Conservation (phyloP, 768 basidiomycete species). For the Hortiboletus flavorubellus region DNA sequence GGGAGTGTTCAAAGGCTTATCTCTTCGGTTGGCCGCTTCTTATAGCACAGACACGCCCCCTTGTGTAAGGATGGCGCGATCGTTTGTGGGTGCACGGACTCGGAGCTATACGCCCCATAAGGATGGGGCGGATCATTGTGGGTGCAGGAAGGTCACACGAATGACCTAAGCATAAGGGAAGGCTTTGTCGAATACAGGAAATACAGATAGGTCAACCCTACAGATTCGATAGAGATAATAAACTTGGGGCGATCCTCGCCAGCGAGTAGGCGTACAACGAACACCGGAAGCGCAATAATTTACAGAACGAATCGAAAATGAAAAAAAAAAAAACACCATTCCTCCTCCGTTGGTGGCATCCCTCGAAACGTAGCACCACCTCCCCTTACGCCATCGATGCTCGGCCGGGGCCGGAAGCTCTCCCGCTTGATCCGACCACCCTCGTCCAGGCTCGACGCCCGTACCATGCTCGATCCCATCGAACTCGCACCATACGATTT, state of each 20-base stretch:
- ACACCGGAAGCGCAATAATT: not conserved
- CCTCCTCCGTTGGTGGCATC: conserved; percentile 29
- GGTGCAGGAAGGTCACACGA: not conserved
- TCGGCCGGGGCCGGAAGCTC: conserved; percentile 82
- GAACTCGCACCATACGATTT: conserved; percentile 16
- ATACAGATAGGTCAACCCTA: not conserved
- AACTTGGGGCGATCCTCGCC: conserved; percentile 17
- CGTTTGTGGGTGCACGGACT: no score
- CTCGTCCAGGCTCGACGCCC: conserved; percentile 35
- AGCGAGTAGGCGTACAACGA: conserved; percentile 16
- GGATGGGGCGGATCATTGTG: conserved; percentile 12
- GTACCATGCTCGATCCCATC: conserved; percentile 8
- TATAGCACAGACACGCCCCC: not conserved
- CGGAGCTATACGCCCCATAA: not conserved
- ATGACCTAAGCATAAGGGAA: no score
- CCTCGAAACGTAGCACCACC: conserved; percentile 14
- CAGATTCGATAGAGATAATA: conserved; percentile 25
- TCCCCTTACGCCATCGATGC: conserved; percentile 46
- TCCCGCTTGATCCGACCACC: conserved; percentile 58
- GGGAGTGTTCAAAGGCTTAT: not conserved
- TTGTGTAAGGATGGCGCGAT: no score
- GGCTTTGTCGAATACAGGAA: conserved; percentile 1
- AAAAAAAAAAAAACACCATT: conserved; percentile 19
- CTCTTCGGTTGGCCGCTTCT: not conserved
- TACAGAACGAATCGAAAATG: not conserved